Evolutionary conservation across 1,284 basidiomycete species (phyloP).

Genomic region (Schizophyllum amplum): DNA sequence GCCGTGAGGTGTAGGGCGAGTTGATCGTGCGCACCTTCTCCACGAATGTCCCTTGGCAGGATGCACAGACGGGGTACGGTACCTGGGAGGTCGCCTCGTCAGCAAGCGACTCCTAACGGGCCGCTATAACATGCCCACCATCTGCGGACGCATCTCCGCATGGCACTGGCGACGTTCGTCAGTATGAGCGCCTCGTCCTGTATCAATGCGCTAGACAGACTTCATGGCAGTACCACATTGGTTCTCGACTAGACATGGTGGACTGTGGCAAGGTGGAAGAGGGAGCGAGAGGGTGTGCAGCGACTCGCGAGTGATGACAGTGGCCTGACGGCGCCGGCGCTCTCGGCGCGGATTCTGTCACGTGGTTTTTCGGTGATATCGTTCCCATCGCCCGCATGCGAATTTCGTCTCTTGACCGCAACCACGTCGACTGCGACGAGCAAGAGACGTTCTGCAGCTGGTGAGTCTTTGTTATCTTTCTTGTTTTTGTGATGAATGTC

Average conservation of each 20-base stretch:
- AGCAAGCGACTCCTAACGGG: constrained; percentile 5
- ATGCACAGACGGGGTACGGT: constrained; percentile 69
- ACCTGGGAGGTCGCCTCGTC: constrained; percentile 35
- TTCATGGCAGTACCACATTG: constrained; percentile 74
- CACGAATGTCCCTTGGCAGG: constrained; percentile 65
- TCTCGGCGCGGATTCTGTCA: not conserved
- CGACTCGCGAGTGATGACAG: not conserved
- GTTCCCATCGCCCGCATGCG: not conserved
- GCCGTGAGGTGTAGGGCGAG: not conserved
- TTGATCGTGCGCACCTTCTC: constrained; percentile 49
- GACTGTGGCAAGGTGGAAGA: not conserved
- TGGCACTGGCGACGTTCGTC: constrained; percentile 52
- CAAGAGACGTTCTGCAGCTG: constrained; percentile 3
- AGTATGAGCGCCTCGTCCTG: constrained; percentile 7
- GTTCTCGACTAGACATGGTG: constrained; percentile 58
- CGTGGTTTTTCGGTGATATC: not conserved
- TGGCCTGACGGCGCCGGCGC: not conserved
- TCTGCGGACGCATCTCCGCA: constrained; percentile 71
- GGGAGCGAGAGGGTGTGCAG: not conserved
- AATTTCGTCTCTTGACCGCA: not conserved
- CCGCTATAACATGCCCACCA: constrained; percentile 39
- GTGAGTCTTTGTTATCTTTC: constrained; percentile 9
- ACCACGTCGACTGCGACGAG: not conserved
- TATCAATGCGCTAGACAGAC: constrained; percentile 27
- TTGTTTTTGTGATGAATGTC: constrained; percentile 28